phyloP scores from a whole-genome alignment of 148 eudicot species.

The Vaccinium myrtillus region DNA sequence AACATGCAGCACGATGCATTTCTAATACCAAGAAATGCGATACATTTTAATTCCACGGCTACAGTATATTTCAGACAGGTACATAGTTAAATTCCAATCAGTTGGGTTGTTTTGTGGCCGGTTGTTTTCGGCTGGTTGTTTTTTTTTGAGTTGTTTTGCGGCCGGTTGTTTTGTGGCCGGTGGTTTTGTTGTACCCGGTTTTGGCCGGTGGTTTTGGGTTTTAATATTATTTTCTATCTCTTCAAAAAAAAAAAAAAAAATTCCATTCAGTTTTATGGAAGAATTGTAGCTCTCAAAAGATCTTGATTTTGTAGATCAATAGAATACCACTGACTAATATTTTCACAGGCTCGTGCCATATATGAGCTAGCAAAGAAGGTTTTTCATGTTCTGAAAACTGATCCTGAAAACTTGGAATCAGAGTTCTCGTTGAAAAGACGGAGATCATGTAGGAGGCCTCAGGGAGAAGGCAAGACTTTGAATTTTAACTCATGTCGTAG shows the following conservation, averaged over 20 bases:
- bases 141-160: too few species aligned
- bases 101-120: too few species aligned
- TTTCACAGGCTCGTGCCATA: conserved; percentile 72
- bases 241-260: too few species aligned
- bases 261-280: neutral
- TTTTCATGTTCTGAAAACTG: conserved; percentile 54
- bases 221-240: too few species aligned
- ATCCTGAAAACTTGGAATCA: conserved; percentile 54
- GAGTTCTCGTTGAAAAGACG: conserved; percentile 56
- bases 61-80: conserved; percentile 87
- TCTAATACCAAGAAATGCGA: conserved; percentile 71
- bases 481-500: conserved; percentile 23
- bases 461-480: conserved; percentile 29
- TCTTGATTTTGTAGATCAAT: conserved; percentile 6
- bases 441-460: conserved; percentile 51
- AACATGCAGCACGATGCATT: conserved; percentile 69
- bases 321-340: neutral
- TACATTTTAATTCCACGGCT: conserved; percentile 69
- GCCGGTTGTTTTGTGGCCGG: too few species aligned
- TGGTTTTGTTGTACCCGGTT: too few species aligned
- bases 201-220: too few species aligned
- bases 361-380: conserved; percentile 72
- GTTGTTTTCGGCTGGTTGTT: too few species aligned
- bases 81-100: neutral
- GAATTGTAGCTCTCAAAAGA: neutral